Base-by-base conservation (phyloP, 768 basidiomycete genomes). In the Hydnomerulius pinastri region DNA sequence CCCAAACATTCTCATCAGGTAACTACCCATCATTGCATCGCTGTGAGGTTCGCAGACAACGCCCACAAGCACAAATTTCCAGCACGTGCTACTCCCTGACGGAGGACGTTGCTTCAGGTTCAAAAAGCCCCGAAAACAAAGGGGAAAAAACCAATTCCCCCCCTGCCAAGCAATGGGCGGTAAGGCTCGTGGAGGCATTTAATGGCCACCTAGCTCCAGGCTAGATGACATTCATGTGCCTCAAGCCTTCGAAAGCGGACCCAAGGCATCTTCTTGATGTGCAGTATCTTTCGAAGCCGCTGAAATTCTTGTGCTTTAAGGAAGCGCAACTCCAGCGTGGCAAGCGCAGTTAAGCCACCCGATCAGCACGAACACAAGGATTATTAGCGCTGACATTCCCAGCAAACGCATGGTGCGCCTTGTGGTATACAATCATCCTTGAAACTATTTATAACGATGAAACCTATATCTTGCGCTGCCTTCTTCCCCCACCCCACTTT, bases 401-500 rank as follows among this genome's bases (percentile, higher is more conserved):
- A 12, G 17, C 33, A 35, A 35, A 9, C n/a, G 13, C 44, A 46
- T 46, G 51, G 57, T 63, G 23, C 24, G 53, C 3, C 43, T 43
- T 37, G 7, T 2, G 21, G 13, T 35, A 15, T 13, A 32, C 30
- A 32, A 32, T 23, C 30, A 12, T 46, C 38, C 27, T 1, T 20
- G 24, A 28, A 10, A 21, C 13, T 36, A 45, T 25, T 40, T 20
- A 9, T 43, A 39, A 46, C 30, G 3, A 46, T 37, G 21, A 15
- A 20, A 37, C 6, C n/a, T 24, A 4, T 13, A 7, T 41, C 1
- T 33, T 15, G 18, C 24, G 36, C 23, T n/a, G 17, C 9, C 25
- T 33, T 20, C 30, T n/a, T 46, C 30, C n/a, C 33, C 15, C 9
- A n/a, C n/a, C n/a, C n/a, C n/a, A n/a, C n/a, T n/a, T 23, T 25